phyloP scores from a whole-genome alignment of 352 stramenopile species.

The Pelagophyceae sp. region DNA sequence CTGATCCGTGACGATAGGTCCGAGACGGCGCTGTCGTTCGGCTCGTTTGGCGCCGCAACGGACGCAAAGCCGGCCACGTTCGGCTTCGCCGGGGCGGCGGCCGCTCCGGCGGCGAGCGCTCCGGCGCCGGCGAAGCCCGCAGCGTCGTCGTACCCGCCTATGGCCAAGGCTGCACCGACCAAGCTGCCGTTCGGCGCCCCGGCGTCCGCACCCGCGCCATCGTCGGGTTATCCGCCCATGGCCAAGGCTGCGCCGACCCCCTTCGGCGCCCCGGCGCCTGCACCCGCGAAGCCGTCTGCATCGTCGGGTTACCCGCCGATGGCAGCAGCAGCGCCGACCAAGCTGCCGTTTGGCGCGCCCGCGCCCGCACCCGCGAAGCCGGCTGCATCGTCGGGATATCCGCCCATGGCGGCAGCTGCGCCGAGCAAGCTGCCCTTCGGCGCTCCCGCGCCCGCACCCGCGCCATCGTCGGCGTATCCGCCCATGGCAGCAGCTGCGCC shows the following conservation, averaged over 20 bases:
- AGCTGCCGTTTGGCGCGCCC: background rate
- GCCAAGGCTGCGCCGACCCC: background rate
- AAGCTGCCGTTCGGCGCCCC: conserved; percentile 10
- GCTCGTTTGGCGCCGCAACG: no score
- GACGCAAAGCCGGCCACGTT: background rate
- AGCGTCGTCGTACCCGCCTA: conserved; percentile 3
- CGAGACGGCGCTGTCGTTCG: no score
- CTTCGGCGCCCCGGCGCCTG: conserved; percentile 7
- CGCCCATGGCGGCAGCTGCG: conserved; percentile 7
- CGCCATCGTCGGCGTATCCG: background rate
- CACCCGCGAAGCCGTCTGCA: background rate
- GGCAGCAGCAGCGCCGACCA: background rate
- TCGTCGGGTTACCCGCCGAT: conserved; percentile 12
- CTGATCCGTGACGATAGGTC: no score
- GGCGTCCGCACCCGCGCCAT: background rate
- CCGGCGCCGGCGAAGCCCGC: background rate
- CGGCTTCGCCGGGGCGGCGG: background rate
- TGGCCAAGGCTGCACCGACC: background rate
- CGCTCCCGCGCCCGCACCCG: background rate
- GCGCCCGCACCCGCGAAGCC: background rate
- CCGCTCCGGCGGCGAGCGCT: background rate
- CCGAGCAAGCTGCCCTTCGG: conserved; percentile 14
- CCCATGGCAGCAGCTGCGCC: conserved; percentile 7
- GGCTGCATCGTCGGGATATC: background rate
- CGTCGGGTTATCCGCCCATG: conserved; percentile 14